phyloP scores from a whole-genome alignment of 169 alveolate species.

The Plasmodium vinckei region DNA sequence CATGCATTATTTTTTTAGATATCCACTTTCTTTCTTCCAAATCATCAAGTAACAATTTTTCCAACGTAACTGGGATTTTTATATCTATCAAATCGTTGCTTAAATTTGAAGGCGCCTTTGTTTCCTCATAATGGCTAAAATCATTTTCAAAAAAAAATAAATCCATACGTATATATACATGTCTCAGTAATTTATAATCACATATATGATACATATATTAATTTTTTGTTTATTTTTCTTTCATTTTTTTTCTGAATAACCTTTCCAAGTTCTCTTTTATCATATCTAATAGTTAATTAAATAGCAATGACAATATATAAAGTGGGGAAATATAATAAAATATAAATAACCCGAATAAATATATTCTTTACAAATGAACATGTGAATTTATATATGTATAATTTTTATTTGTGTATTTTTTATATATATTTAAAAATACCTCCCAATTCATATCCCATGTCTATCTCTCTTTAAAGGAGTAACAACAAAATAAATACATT shows the following conservation, averaged over 20 bases:
- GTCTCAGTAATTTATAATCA: constrained; percentile 5
- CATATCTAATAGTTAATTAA: constrained; percentile 4
- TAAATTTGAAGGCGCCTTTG: constrained; percentile 43
- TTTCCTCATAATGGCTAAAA: constrained; percentile 58
- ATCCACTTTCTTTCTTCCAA: constrained; percentile 57
- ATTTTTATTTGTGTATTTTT: too few species aligned
- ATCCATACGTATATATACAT: background rate
- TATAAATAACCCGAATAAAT: too few species aligned
- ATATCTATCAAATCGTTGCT: constrained; percentile 59
- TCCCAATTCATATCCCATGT: too few species aligned
- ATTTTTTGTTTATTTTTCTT: background rate
- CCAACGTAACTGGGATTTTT: constrained; percentile 39
- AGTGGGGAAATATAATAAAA: background rate
- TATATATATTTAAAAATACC: too few species aligned
- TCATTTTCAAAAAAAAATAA: background rate
- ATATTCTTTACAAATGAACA: too few species aligned
- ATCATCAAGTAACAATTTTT: constrained; percentile 62
- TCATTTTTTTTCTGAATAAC: constrained; percentile 14
- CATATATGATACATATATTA: background rate
- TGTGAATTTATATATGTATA: too few species aligned
- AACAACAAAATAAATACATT: too few species aligned
- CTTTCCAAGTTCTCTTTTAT: constrained; percentile 55
- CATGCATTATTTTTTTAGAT: constrained; percentile 40
- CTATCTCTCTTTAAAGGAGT: too few species aligned
- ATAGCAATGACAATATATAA: background rate